Evolutionary conservation across 1,139 yeast genomes (phyloP), one percentile per base, ranked within the genome.

Genomic region (Sugiyamaella japonica): DNA sequence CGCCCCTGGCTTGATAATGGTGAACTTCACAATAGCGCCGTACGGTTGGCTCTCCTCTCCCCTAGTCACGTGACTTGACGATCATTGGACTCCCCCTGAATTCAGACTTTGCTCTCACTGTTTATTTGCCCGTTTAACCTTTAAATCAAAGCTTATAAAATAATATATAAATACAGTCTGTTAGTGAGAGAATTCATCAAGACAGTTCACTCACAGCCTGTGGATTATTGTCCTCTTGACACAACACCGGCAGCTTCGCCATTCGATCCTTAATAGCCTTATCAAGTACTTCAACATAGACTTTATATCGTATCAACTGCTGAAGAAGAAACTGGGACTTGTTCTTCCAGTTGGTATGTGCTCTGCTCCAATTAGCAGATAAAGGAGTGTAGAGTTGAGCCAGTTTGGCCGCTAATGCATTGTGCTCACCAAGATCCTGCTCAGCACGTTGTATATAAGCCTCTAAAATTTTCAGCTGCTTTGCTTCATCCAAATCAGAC

Each of bases 291-390:
- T 67, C 70, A 10, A 63, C 66, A 44, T 67, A 67, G 7, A 62
- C 60, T 55, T 66, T 63, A 61, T 62, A 67, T 38, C 70, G 59
- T 38, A 63, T 60, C 39, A 66, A 61, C 57, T 70, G 72, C 50
- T 66, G 70, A 42, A 65, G 55, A 53, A 70, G 56, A 49, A 65
- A 66, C 57, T 65, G 71, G 16, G 66, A 60, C 59, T 68, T 68
- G 36, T 62, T 56, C 46, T 68, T 72, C 73, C 73, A 70, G 60
- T 70, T 70, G 34, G 60, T 48, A 41, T 63, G 65, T 7, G 70
- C 72, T 44, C 60, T 61, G 41, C 54, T 50, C 62, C 63, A 64
- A 55, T 69, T 67, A 10, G 61, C 57, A 1, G 65, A 54, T 12
- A 63, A 60, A 1, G 66, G 68, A 1, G 69, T 62, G 49, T 63